Conservation (phyloP, 106 monocot genomes). For the Dendrobium officinale region DNA sequence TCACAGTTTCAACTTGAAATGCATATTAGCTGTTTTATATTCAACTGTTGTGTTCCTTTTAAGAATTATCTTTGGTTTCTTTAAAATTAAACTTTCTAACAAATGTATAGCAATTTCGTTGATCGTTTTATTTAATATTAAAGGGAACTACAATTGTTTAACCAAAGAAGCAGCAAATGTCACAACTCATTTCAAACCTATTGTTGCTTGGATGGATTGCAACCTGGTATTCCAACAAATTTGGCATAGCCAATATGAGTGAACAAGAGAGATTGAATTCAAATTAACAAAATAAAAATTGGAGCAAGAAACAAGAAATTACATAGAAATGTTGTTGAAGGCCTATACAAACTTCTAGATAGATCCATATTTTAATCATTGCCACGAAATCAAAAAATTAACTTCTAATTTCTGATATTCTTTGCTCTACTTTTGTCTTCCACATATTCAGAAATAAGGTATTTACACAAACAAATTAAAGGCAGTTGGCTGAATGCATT, state of each 20-base stretch:
- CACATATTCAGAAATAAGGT: not conserved
- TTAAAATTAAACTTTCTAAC: not conserved
- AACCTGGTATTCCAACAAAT: constrained; percentile 37
- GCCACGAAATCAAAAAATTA: too few species aligned
- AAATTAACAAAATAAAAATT: not conserved
- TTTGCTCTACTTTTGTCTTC: not conserved
- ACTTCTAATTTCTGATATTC: not conserved
- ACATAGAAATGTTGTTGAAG: not conserved
- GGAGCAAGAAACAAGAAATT: not conserved
- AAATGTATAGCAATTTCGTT: not conserved
- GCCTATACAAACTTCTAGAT: too few species aligned
- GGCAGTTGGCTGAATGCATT: too few species aligned
- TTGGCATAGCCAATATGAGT: not conserved
- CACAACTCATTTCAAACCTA: constrained; percentile 59
- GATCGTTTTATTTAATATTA: constrained; percentile 35
- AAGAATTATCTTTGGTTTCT: not conserved
- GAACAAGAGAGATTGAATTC: not conserved
- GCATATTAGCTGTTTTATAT: not conserved
- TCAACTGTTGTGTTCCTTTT: not conserved
- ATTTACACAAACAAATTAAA: too few species aligned
- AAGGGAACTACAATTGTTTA: constrained; percentile 80
- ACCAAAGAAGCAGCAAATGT: constrained; percentile 58
- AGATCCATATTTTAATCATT: too few species aligned
- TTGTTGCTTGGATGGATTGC: constrained; percentile 80
- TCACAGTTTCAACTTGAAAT: not conserved